Percentiles rank a stretch among this genome's conserved stretches.
Conservation (phyloP, 2,329 filamentous ascomycete species). For the Verticillium nubilum region DNA sequence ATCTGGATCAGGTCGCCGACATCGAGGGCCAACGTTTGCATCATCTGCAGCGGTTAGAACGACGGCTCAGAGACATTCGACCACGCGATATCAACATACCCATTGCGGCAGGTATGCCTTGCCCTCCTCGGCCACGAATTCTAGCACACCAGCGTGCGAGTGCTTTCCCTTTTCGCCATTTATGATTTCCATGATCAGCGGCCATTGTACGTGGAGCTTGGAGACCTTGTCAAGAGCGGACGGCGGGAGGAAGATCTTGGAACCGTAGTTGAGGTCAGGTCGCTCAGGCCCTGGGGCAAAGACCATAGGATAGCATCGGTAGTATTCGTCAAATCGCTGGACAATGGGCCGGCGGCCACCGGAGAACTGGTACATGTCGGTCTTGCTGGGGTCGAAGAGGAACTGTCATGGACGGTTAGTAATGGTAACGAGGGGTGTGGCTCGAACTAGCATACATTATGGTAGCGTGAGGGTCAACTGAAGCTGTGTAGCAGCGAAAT, state of each 20-base stretch:
- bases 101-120: slow-evolving; percentile 94
- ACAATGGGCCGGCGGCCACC: slow-evolving; percentile 41
- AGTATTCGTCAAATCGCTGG: slow-evolving; percentile 96
- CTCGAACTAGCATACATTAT: not conserved
- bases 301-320: slow-evolving; percentile 89
- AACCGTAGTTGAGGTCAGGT: slow-evolving; percentile 87
- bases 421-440: not conserved
- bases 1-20: slow-evolving; percentile 93
- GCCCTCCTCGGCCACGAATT: slow-evolving; percentile 96
- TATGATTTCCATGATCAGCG: slow-evolving; percentile 91
- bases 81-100: slow-evolving; percentile 45
- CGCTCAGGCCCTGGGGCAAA: slow-evolving; percentile 92
- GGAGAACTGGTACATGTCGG: slow-evolving; percentile 14
- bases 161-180: slow-evolving; percentile 77
- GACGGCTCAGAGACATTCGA: not conserved
- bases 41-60: slow-evolving; percentile 56
- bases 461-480: not conserved
- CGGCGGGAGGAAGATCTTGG: slow-evolving; percentile 96
- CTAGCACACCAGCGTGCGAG: slow-evolving; percentile 90
- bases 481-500: not conserved
- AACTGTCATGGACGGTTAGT: slow-evolving; percentile 3
- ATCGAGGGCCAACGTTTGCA: slow-evolving; percentile 85
- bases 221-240: slow-evolving; percentile 96
- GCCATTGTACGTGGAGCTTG: slow-evolving; percentile 91
- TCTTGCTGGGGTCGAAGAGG: slow-evolving; percentile 12